Evolutionary conservation across 2,329 filamentous ascomycete species (phyloP).

Genomic region (Hymenoscyphus fructigenus): DNA sequence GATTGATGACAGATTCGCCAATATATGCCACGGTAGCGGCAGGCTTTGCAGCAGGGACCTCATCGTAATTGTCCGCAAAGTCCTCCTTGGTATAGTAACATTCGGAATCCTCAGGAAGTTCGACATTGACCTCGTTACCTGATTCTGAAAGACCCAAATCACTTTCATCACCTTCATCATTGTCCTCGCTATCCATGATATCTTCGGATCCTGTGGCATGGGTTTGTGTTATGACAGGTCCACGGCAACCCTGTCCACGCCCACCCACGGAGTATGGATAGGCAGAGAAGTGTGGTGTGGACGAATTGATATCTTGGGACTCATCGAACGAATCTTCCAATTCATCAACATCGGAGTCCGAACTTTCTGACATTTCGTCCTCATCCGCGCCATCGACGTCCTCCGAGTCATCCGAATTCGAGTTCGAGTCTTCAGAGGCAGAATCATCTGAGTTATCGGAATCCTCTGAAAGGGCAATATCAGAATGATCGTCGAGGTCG

Average conservation of each 20-base stretch:
- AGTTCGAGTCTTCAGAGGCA: background rate
- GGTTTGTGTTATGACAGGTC: background rate
- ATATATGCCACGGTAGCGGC: too few relatives aligned
- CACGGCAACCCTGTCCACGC: background rate
- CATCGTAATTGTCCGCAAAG: too few relatives aligned
- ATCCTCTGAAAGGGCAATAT: slow-evolving; percentile 4
- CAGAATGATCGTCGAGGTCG: slow-evolving; percentile 18
- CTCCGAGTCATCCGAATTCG: slow-evolving; percentile 9
- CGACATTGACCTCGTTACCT: slow-evolving; percentile 26
- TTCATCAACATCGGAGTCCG: slow-evolving; percentile 9
- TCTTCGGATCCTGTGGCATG: background rate
- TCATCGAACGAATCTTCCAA: slow-evolving; percentile 7
- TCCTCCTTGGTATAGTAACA: too few relatives aligned
- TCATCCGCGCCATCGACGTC: slow-evolving; percentile 19
- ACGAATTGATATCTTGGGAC: slow-evolving; percentile 8
- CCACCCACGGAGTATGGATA: background rate
- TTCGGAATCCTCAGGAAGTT: slow-evolving; percentile 23
- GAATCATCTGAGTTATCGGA: slow-evolving; percentile 9
- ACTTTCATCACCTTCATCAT: slow-evolving; percentile 22
- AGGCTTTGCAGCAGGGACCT: too few relatives aligned
- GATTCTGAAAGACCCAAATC: slow-evolving; percentile 31
- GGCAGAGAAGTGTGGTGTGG: background rate
- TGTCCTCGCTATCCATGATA: slow-evolving; percentile 5
- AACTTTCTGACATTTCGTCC: slow-evolving; percentile 13
- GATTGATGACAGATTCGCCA: too few relatives aligned